Evolutionary conservation across 495 filamentous ascomycete genomes (phyloP).

Genomic region (Cenococcum geophilum): DNA sequence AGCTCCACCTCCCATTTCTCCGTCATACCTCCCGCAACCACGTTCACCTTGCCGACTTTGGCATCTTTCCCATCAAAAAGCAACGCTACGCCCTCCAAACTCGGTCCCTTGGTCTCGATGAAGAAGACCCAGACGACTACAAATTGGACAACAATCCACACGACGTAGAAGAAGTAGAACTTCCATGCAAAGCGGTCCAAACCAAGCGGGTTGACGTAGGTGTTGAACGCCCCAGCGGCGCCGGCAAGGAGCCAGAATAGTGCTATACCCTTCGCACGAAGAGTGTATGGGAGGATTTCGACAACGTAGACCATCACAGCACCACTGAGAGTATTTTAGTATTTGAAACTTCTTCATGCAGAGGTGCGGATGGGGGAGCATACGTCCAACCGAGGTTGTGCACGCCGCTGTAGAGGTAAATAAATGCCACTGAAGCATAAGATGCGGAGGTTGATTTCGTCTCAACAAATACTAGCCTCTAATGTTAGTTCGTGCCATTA

Average conservation of each 20-base stretch:
- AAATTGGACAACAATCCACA: conserved; percentile 27
- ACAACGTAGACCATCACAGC: conserved; percentile 19
- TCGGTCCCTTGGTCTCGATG: conserved; percentile 26
- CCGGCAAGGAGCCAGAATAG: conserved; percentile 25
- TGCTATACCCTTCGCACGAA: conserved; percentile 30
- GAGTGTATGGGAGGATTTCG: conserved; percentile 26
- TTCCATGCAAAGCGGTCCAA: conserved; percentile 25
- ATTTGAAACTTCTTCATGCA: background rate
- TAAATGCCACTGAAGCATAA: conserved; percentile 6
- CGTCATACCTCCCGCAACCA: too few species aligned
- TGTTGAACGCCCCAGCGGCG: conserved; percentile 25
- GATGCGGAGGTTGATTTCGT: conserved; percentile 12
- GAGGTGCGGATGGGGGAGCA: background rate
- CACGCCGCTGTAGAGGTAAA: conserved; percentile 15
- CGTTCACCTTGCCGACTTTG: too few species aligned
- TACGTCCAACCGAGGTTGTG: conserved; percentile 12
- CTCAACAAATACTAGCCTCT: background rate
- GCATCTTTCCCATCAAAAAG: too few species aligned
- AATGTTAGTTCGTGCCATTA: too few species aligned
- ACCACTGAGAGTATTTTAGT: too few species aligned
- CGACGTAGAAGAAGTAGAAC: conserved; percentile 33
- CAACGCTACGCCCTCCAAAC: conserved; percentile 13
- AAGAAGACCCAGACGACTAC: conserved; percentile 29
- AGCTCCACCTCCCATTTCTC: too few species aligned
- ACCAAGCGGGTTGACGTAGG: conserved; percentile 17